Percentiles rank a stretch among this genome's conserved stretches.
Evolutionary conservation across 768 basidiomycete species (phyloP).

Genomic region (Tricholoma hemisulphureum): DNA sequence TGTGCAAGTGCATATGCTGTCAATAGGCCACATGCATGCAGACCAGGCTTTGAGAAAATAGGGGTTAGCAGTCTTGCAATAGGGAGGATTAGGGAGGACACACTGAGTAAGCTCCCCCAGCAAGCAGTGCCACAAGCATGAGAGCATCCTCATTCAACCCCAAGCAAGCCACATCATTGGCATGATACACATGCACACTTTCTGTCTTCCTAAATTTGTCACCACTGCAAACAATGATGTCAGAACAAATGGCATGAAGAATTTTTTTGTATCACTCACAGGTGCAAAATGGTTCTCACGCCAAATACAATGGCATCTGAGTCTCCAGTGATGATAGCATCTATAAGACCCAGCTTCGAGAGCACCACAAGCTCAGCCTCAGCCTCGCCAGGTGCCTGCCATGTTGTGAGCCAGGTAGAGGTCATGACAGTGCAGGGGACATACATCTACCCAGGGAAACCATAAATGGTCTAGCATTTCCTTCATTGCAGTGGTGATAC

Average conservation of each 20-base stretch:
- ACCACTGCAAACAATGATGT: no score
- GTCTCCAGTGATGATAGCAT: neutral
- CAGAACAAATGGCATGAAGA: no score
- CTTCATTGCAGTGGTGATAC: slow-evolving; percentile 5
- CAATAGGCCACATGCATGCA: neutral
- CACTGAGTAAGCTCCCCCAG: neutral
- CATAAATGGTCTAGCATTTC: slow-evolving; percentile 4
- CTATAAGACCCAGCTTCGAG: neutral
- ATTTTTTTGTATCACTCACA: neutral
- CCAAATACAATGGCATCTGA: neutral
- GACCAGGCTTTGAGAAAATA: neutral
- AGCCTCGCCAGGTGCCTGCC: neutral
- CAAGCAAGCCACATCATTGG: neutral
- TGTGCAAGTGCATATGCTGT: neutral
- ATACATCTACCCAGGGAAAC: slow-evolving; percentile 7
- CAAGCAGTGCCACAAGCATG: neutral
- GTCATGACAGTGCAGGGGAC: neutral
- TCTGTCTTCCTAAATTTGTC: no score
- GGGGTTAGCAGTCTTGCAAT: no score
- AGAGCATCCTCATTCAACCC: neutral
- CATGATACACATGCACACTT: neutral
- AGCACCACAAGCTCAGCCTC: neutral
- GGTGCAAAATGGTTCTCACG: neutral
- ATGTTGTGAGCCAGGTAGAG: no score
- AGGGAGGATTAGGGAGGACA: neutral